Base-by-base conservation (phyloP, 495 filamentous ascomycete species). In the Tuber borchii region DNA sequence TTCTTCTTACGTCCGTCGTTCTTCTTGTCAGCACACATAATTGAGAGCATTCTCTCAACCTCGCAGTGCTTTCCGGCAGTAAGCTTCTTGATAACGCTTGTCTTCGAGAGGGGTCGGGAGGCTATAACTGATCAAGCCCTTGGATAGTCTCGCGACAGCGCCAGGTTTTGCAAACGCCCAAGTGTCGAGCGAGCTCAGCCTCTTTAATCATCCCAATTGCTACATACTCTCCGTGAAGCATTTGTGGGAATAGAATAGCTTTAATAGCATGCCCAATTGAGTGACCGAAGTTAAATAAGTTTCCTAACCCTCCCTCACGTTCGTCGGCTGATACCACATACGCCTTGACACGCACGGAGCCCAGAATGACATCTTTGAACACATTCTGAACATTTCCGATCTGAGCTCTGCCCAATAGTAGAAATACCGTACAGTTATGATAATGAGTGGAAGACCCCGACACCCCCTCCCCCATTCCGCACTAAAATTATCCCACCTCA, bases 21-120 rank as follows among this genome's bases (percentile, higher is more conserved):
- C 88, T 99, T 99, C 89, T 99, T 99, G 85, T 99, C 95, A 56
- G 97, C 90, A 3, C 90, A 93, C 95, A 99, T 99, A 83, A 96
- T 95, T 75, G 90, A 87, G 69, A 99, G 86, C 75, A 98, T 84
- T 69, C 91, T 89, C 77, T 98, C 93, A 19, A 97, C 93, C n/a
- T 93, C 91, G 83, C 95, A 99, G 79, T 90, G 87, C 84, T 95
- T 97, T 43, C 90, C 91, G 10, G 92, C 93, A 14, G 96, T 94
- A 75, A 94, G 87, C 82, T 92, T 93, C 72, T 90, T 89, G 56
- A 99, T 89, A n/a, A n/a, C 89, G 89, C 81, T 93, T 89, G 85
- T 98, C 94, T 72, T 92, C 88, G 51, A 97, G 81, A 2, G 93
- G 94, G 7, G 91, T 95, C 31, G 95, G 96, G 74, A 99, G 87